Evolutionary conservation across 2,329 filamentous ascomycete genomes (phyloP).

Genomic region (Didymella exigua): DNA sequence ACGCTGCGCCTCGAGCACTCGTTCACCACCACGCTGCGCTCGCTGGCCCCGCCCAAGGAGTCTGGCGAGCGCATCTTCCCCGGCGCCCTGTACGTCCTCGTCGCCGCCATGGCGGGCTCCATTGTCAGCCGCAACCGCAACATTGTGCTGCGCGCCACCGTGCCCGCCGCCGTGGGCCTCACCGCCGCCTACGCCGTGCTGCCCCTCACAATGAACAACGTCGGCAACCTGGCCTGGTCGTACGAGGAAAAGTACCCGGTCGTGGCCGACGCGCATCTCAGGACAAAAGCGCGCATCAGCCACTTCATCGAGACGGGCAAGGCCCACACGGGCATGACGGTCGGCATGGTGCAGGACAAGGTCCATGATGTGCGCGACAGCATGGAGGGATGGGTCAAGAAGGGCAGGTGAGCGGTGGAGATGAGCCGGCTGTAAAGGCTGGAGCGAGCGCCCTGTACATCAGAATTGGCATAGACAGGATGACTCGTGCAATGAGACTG

Average conservation of each 20-base stretch:
- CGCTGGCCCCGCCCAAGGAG: slow-evolving; percentile 82
- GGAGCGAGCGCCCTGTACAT: slow-evolving; percentile 10
- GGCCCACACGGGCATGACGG: slow-evolving; percentile 73
- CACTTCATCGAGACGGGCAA: slow-evolving; percentile 75
- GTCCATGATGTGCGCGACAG: slow-evolving; percentile 75
- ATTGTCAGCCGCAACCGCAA: slow-evolving; percentile 89
- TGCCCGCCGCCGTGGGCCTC: slow-evolving; percentile 80
- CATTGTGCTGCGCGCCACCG: slow-evolving; percentile 75
- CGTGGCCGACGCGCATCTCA: slow-evolving; percentile 79
- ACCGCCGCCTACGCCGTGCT: slow-evolving; percentile 83
- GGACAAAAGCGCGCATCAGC: slow-evolving; percentile 70
- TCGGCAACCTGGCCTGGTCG: slow-evolving; percentile 83
- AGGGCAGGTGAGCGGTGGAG: slow-evolving; percentile 69
- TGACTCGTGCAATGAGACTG: slow-evolving; percentile 6
- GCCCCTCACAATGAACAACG: slow-evolving; percentile 88
- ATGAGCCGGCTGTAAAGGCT: background rate
- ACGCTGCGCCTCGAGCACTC: slow-evolving; percentile 85
- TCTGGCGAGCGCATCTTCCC: slow-evolving; percentile 89
- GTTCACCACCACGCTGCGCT: slow-evolving; percentile 87
- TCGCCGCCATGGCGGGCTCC: slow-evolving; percentile 91
- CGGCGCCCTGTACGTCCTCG: slow-evolving; percentile 87
- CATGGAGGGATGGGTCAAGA: slow-evolving; percentile 88
- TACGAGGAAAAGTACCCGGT: slow-evolving; percentile 90
- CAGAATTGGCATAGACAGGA: slow-evolving; percentile 5
- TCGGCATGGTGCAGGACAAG: slow-evolving; percentile 78